Base-by-base conservation (phyloP, 768 basidiomycete genomes). In the Rossbeevera mucosa region DNA sequence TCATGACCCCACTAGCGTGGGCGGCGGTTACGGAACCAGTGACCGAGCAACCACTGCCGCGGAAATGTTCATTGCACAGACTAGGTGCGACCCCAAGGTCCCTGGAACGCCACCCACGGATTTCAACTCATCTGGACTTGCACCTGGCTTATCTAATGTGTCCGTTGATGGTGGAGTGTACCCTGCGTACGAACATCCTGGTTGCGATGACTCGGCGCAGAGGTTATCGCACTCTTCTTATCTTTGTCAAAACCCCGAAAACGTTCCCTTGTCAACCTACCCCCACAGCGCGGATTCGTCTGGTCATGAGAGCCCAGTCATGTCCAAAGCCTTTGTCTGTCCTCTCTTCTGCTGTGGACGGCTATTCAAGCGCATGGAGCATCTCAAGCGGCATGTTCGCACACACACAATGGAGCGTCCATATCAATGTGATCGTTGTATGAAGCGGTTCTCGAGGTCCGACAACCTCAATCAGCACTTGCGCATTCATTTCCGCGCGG, bases 381-480 rank as follows among this genome's bases (percentile, higher is more conserved):
- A 95, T 64, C 78, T 94, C 59, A 89, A 90, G 71, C 73, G 92
- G 41, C 93, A 95, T 67, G 71, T 93, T 26, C 79, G 91, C 53
- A 92, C 91, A 8, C 93, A 95, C 65, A 94, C 91, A 24, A 80
- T 90, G 80, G 92, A 94, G 68, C 75, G 86, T 33, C 92, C 93
- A 1, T 94, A 82, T 69, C 75, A 76, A 49, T 94, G 93, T 64
- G 72, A 77, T 41, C 71, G 75, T 22, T 95, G 93, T 67, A 74
- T 76, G 62, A 91, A 91, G 76, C 78, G 80, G 54, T 96, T 96
- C 70, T 90, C 88, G 58, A 76, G 92, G 63, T 86, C 85, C 64
- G 94, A 95, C 66, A 94, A 94, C 62, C 78, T 97, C 36, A 82
- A 80, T 20, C 91, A 95, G 68, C 94, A 97, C 65, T 64, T 85